These are phyloP conservation scores for Musa schizocarpa DNA, from an alignment of 176 grass and related monocot species.

Conservation along the genomic window DNA sequence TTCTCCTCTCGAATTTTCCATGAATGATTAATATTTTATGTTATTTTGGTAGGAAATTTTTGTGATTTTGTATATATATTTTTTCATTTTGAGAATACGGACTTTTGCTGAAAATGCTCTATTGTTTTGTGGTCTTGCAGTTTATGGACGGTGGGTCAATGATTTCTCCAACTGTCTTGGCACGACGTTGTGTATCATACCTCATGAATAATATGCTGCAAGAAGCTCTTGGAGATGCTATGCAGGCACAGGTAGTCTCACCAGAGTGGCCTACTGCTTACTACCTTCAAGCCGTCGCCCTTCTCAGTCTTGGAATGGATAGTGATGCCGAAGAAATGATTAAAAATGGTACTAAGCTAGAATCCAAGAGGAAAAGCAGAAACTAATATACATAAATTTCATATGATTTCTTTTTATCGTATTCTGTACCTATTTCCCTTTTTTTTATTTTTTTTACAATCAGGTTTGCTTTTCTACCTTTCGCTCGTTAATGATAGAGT, in stretches of 20 bases:
- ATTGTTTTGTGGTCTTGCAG: constrained; percentile 26
- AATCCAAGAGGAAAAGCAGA: constrained; percentile 49
- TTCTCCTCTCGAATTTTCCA: neutral
- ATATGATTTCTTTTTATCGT: neutral
- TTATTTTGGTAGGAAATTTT: too few relatives aligned
- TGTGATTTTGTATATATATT: too few relatives aligned
- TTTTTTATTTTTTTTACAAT: too few relatives aligned
- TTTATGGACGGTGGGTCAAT: constrained; percentile 47
- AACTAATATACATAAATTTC: constrained; percentile 2
- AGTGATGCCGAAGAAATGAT: constrained; percentile 45
- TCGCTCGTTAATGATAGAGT: too few relatives aligned
- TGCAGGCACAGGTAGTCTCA: constrained; percentile 44
- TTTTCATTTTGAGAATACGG: neutral
- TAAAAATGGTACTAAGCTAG: constrained; percentile 41
- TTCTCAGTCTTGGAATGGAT: constrained; percentile 52
- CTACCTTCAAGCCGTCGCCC: constrained; percentile 53
- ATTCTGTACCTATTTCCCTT: too few relatives aligned
- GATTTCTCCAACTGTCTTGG: constrained; percentile 56
- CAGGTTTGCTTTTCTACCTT: too few relatives aligned
- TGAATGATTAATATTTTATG: neutral
- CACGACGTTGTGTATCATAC: constrained; percentile 49
- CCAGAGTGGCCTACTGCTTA: constrained; percentile 52
- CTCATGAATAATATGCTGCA: constrained; percentile 41
- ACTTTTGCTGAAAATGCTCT: neutral
- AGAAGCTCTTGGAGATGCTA: constrained; percentile 54